These are phyloP conservation scores for Cladosporium phlei DNA, from an alignment of 2,329 filamentous ascomycete species.

Conservation along the genomic window DNA sequence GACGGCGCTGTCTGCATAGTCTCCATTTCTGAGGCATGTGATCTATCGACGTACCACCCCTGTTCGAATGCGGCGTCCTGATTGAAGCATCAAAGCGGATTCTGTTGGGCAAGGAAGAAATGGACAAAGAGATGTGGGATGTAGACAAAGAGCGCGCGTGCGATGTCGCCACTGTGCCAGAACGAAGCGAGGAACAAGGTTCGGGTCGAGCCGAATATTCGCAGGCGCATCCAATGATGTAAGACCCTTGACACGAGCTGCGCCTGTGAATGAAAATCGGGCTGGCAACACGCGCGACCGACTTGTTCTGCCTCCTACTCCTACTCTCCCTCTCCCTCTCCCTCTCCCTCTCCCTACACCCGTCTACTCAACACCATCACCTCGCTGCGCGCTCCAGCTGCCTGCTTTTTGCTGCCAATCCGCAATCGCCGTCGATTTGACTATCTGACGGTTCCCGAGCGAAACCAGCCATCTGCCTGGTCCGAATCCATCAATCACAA, in stretches of 20 bases:
- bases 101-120: not conserved
- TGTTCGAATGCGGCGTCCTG: not conserved
- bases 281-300: not conserved
- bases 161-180: not conserved
- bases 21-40: too few species aligned
- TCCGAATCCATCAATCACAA: not conserved
- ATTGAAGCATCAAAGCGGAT: not conserved
- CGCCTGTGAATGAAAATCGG: slow-evolving; percentile 1
- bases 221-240: not conserved
- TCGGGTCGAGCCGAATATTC: not conserved
- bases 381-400: slow-evolving; percentile 12
- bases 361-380: not conserved
- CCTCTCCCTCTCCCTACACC: not conserved
- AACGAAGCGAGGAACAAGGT: not conserved
- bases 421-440: slow-evolving; percentile 13
- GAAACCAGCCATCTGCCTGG: slow-evolving; percentile 12
- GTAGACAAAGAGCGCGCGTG: not conserved
- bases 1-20: too few species aligned
- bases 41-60: too few species aligned
- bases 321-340: not conserved
- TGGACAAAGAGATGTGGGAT: not conserved
- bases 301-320: too few species aligned
- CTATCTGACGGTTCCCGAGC: slow-evolving; percentile 14
- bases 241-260: too few species aligned
- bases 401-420: slow-evolving; percentile 14